A percentile compares a stretch with the other conserved stretches of the same genome.
Evolutionary conservation across 1,284 basidiomycete species (phyloP).

Genomic region (Fomitopsis betulina): DNA sequence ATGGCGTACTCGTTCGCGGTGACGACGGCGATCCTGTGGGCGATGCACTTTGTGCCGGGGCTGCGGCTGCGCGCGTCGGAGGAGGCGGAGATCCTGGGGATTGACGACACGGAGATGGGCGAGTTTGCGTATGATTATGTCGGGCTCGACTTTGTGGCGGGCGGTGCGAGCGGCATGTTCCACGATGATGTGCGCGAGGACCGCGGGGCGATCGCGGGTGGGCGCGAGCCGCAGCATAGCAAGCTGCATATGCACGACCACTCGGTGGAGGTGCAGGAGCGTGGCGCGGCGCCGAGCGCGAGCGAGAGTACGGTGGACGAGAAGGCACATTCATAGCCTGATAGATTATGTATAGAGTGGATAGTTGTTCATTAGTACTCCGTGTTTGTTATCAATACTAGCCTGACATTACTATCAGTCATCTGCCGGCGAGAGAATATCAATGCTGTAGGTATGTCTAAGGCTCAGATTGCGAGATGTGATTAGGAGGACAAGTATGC

Average conservation of each 20-base stretch:
- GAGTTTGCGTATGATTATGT: conserved; percentile 94
- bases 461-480: too few species aligned
- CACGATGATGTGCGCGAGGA: conserved; percentile 26
- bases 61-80: conserved; percentile 77
- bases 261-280: background rate
- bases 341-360: background rate
- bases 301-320: conserved; percentile 10
- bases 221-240: conserved; percentile 21
- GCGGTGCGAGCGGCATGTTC: conserved; percentile 10
- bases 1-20: conserved; percentile 78
- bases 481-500: too few species aligned
- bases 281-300: conserved; percentile 3
- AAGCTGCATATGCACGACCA: conserved; percentile 17
- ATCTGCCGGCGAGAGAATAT: too few species aligned
- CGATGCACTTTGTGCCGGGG: conserved; percentile 91
- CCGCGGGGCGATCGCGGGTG: conserved; percentile 22
- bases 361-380: too few species aligned
- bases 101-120: conserved; percentile 93
- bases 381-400: background rate
- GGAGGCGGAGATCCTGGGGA: conserved; percentile 87
- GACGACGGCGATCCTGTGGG: conserved; percentile 88
- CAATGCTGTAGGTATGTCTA: too few species aligned
- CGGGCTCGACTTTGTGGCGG: conserved; percentile 37
- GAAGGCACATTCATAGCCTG: background rate
- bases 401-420: background rate